Conservation (phyloP, 176 grass and related monocot species). For the Echinochloa phyllopogon region DNA sequence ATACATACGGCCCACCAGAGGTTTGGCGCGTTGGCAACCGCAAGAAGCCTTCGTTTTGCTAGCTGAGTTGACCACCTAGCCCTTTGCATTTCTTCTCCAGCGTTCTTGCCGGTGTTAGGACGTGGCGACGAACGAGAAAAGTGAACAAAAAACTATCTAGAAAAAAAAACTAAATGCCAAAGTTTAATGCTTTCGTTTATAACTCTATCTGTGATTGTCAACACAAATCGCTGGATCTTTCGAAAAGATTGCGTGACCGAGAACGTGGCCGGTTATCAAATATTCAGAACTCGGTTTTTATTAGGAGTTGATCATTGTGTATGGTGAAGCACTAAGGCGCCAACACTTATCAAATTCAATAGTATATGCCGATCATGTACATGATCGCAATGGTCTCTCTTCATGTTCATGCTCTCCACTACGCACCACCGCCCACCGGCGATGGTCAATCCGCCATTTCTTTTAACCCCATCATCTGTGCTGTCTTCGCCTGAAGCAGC, state of each 20-base stretch:
- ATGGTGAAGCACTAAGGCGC: conserved; percentile 52
- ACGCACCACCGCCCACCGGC: neutral
- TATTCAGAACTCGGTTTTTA: neutral
- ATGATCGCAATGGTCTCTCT: neutral
- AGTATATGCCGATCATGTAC: conserved; percentile 40
- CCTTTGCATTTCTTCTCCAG: neutral
- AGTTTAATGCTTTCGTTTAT: neutral
- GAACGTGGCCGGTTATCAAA: neutral
- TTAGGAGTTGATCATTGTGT: neutral
- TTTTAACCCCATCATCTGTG: conserved; percentile 28
- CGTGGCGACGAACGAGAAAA: neutral
- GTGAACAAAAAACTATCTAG: neutral
- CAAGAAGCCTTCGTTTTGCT: too few relatives aligned
- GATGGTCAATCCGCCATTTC: conserved; percentile 48
- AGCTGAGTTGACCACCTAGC: too few relatives aligned
- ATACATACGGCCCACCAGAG: too few relatives aligned
- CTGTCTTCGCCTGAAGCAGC: neutral
- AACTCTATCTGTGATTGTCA: neutral
- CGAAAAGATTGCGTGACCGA: neutral
- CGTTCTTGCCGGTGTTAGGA: neutral
- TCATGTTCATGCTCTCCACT: conserved; percentile 69
- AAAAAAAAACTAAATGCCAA: neutral
- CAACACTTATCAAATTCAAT: conserved; percentile 6
- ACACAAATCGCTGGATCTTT: neutral
- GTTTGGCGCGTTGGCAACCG: too few relatives aligned